Percentiles rank a stretch among this genome's conserved stretches.
Conservation (phyloP, 2,329 filamentous ascomycete genomes). For the Fonsecaea pedrosoi region DNA sequence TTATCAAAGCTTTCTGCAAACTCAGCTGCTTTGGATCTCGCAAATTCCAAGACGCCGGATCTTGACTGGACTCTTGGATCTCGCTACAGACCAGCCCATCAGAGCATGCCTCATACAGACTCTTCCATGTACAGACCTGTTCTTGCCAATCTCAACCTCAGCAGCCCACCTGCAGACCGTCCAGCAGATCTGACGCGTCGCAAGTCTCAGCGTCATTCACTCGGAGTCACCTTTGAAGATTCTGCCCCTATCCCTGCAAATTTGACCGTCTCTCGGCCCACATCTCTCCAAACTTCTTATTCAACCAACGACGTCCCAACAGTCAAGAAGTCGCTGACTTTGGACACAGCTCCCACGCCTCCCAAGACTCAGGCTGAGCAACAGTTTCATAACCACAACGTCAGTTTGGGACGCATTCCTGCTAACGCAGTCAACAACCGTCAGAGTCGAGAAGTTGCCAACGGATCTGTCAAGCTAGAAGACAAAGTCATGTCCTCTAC, state of each 20-base stretch:
- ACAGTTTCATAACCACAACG: slow-evolving; percentile 74
- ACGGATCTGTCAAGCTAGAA: slow-evolving; percentile 39
- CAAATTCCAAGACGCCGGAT: slow-evolving; percentile 70
- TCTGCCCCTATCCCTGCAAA: slow-evolving; percentile 35
- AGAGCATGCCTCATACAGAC: slow-evolving; percentile 65
- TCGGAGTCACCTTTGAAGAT: slow-evolving; percentile 50
- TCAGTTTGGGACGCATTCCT: slow-evolving; percentile 80
- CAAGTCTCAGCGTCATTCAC: slow-evolving; percentile 51
- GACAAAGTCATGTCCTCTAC: slow-evolving; percentile 32
- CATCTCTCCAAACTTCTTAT: slow-evolving; percentile 77
- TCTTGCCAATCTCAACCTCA: slow-evolving; percentile 45
- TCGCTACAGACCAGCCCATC: slow-evolving; percentile 70
- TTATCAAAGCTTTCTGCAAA: slow-evolving; percentile 75
- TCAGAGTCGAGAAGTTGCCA: slow-evolving; percentile 72
- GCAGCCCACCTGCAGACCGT: slow-evolving; percentile 43
- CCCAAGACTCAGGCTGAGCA: slow-evolving; percentile 67
- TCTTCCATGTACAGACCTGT: slow-evolving; percentile 49
- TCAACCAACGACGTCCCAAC: slow-evolving; percentile 90
- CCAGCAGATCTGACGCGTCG: slow-evolving; percentile 46
- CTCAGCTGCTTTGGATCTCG: slow-evolving; percentile 80
- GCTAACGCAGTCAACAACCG: slow-evolving; percentile 69
- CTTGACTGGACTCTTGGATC: slow-evolving; percentile 69
- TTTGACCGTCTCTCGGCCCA: slow-evolving; percentile 55
- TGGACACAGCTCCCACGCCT: slow-evolving; percentile 51
- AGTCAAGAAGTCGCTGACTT: slow-evolving; percentile 70